A percentile compares a stretch with the other conserved stretches of the same genome.
These are phyloP conservation scores for Nigrospora oryzae DNA, from an alignment of 2,329 filamentous ascomycete species.

Conservation along the genomic window DNA sequence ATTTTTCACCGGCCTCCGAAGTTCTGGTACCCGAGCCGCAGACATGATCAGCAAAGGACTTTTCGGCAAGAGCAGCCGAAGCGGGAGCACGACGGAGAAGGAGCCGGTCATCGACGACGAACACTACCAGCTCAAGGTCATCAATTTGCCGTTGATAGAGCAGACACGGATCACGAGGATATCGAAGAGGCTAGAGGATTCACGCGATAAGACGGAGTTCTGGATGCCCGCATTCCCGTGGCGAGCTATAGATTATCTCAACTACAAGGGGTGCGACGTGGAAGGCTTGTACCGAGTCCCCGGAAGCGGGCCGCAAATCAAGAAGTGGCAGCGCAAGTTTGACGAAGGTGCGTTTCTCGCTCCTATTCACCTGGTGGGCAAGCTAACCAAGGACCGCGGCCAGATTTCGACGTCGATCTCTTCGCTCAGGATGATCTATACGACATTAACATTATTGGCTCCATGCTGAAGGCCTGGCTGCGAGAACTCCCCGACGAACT, in stretches of 20 bases:
- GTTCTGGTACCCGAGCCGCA: conserved; percentile 64
- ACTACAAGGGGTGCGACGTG: conserved; percentile 88
- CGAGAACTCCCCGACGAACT: conserved; percentile 91
- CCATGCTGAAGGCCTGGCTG: conserved; percentile 93
- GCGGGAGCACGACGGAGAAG: conserved; percentile 60
- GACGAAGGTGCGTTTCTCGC: conserved; percentile 56
- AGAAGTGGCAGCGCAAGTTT: conserved; percentile 87
- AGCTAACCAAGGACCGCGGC: background rate
- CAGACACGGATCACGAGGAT: conserved; percentile 89
- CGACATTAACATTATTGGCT: conserved; percentile 93
- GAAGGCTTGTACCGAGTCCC: conserved; percentile 91
- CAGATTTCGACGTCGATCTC: conserved; percentile 81
- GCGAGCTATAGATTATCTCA: conserved; percentile 92
- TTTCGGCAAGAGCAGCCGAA: conserved; percentile 69
- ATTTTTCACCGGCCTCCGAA: conserved; percentile 67
- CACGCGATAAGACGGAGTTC: conserved; percentile 91
- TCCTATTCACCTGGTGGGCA: no score
- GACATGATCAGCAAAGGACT: conserved; percentile 76
- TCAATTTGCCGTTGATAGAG: conserved; percentile 78
- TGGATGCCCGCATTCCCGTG: conserved; percentile 98
- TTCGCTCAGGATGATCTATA: conserved; percentile 83
- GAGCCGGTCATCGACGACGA: conserved; percentile 66
- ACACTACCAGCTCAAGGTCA: conserved; percentile 75
- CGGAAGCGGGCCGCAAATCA: conserved; percentile 82
- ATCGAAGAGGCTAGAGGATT: conserved; percentile 79